A percentile compares a stretch with the other conserved stretches of the same genome.
These are phyloP conservation scores for Emericellopsis cladophorae DNA, from an alignment of 2,329 filamentous ascomycete species.

Conservation along the genomic window DNA sequence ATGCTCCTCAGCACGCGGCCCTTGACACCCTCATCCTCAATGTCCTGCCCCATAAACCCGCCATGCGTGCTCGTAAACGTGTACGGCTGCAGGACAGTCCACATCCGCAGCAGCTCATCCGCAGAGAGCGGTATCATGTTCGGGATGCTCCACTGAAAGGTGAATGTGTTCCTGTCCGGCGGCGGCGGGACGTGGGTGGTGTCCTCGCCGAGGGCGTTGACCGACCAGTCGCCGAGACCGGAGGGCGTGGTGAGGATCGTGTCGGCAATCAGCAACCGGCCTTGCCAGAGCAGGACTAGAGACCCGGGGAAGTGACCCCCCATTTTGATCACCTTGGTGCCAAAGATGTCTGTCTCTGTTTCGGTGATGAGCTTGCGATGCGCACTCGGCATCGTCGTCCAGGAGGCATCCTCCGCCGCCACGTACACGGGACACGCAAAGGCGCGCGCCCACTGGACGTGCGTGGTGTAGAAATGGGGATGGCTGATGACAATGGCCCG, in stretches of 20 bases:
- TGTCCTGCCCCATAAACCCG: conserved; percentile 51
- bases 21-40: conserved; percentile 45
- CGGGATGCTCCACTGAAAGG: conserved; percentile 68
- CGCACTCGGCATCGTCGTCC: conserved; percentile 40
- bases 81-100: conserved; percentile 48
- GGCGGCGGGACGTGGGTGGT: conserved; percentile 22
- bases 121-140: conserved; percentile 62
- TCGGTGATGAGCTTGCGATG: conserved; percentile 33
- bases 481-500: conserved; percentile 64
- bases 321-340: conserved; percentile 51
- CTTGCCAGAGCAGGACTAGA: conserved; percentile 49
- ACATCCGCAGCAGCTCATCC: conserved; percentile 53
- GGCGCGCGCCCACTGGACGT: conserved; percentile 57
- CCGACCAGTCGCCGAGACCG: conserved; percentile 30
- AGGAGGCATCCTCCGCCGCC: conserved; percentile 49
- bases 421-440: conserved; percentile 63
- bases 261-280: conserved; percentile 61
- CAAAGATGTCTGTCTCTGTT: conserved; percentile 27
- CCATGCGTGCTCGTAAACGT: conserved; percentile 57
- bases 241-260: conserved; percentile 60
- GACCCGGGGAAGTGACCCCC: conserved; percentile 75
- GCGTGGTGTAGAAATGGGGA: conserved; percentile 72
- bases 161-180: conserved; percentile 37
- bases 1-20: conserved; percentile 59
- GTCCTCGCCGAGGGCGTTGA: conserved; percentile 21